Percentiles rank a stretch among this genome's conserved stretches.
Evolutionary conservation across 495 filamentous ascomycete genomes (phyloP).

Genomic region (Margaritispora aquatica): DNA sequence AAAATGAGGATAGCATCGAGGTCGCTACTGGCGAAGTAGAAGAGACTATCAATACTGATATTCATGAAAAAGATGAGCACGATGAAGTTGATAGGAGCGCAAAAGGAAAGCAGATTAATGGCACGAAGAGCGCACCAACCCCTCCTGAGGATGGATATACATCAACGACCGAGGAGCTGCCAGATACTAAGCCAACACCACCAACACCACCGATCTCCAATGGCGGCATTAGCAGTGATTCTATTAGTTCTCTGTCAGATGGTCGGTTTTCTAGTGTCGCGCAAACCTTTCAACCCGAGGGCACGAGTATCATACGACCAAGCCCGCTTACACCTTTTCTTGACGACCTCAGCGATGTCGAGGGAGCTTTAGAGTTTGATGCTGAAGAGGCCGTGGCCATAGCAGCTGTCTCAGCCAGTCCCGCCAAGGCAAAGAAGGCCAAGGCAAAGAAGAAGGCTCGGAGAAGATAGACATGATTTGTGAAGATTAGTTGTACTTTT

Average conservation of each 20-base stretch:
- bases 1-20: no score
- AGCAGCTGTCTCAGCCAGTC: neutral
- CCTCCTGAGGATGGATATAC: slow-evolving; percentile 44
- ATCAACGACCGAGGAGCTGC: slow-evolving; percentile 11
- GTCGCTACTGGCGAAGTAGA: slow-evolving; percentile 2
- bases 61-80: neutral
- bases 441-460: slow-evolving; percentile 21
- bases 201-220: slow-evolving; percentile 35
- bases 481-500: slow-evolving; percentile 10
- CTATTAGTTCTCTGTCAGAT: slow-evolving; percentile 48
- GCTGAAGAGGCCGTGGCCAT: neutral
- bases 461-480: neutral
- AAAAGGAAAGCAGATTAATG: slow-evolving; percentile 18
- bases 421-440: slow-evolving; percentile 21
- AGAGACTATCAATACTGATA: slow-evolving; percentile 4
- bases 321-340: slow-evolving; percentile 38
- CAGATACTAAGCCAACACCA: slow-evolving; percentile 21
- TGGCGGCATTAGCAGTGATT: slow-evolving; percentile 23
- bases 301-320: slow-evolving; percentile 60
- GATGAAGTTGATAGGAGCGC: slow-evolving; percentile 15
- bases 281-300: slow-evolving; percentile 68
- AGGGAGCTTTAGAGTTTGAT: slow-evolving; percentile 61
- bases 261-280: slow-evolving; percentile 81
- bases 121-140: slow-evolving; percentile 32
- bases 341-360: slow-evolving; percentile 79